phyloP scores from a whole-genome alignment of 2,329 filamentous ascomycete genomes.

The Diaporthe destruens region DNA sequence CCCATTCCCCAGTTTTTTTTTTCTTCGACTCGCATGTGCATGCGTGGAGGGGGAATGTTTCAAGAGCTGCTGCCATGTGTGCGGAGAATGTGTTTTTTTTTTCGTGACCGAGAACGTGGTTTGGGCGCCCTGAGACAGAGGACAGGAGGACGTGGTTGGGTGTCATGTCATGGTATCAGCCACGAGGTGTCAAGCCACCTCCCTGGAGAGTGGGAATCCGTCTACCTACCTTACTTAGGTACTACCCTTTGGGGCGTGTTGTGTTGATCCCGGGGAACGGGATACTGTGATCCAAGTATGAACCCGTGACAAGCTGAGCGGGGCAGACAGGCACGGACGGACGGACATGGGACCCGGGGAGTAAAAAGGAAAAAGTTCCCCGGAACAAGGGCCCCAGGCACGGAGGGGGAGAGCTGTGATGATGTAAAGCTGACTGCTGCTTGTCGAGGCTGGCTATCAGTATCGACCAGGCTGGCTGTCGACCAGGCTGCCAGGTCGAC shows the following conservation, averaged over 20 bases:
- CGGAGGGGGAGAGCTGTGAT: neutral
- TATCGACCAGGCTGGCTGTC: too few species aligned
- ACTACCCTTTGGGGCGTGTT: neutral
- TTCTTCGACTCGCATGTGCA: too few species aligned
- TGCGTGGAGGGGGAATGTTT: neutral
- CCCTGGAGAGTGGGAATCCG: neutral
- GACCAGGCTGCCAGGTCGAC: too few species aligned
- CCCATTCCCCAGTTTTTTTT: neutral
- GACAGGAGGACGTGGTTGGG: neutral
- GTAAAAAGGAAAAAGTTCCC: neutral
- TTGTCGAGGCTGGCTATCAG: too few species aligned
- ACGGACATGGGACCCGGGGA: neutral
- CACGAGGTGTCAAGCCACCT: conserved; percentile 26
- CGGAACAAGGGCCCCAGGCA: conserved; percentile 18
- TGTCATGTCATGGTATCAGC: neutral
- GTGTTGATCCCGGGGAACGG: neutral
- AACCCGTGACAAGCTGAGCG: neutral
- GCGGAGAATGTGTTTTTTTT: neutral
- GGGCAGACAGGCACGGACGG: neutral
- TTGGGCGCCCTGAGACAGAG: neutral
- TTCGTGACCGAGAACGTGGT: neutral
- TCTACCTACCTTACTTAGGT: too few species aligned
- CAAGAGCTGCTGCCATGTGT: conserved; percentile 14
- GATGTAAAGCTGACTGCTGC: neutral
- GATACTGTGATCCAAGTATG: neutral